Conservation (phyloP, 352 stramenopile species). For the Phytophthora multivora region DNA sequence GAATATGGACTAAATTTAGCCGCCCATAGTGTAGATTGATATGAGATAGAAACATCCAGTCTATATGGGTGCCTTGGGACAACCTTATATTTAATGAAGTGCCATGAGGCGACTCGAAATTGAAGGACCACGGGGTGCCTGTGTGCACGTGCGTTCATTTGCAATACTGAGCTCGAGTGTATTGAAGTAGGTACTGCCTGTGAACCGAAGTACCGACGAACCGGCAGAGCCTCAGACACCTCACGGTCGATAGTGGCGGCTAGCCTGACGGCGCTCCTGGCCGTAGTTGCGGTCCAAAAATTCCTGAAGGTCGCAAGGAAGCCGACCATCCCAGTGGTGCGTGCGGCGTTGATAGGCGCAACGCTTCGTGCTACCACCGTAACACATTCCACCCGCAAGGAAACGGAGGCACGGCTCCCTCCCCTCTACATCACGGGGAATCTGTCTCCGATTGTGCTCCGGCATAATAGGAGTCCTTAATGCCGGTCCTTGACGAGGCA, state of each 20-base stretch:
- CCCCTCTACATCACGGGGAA: neutral
- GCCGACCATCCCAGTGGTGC: neutral
- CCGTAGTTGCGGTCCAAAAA: conserved; percentile 6
- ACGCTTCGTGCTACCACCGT: neutral
- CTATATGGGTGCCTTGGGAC: no score
- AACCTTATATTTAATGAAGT: neutral
- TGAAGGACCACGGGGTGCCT: conserved; percentile 5
- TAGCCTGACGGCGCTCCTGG: neutral
- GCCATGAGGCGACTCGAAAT: conserved; percentile 1
- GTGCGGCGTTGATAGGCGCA: conserved; percentile 4
- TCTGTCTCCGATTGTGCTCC: neutral
- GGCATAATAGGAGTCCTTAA: conserved; percentile 1
- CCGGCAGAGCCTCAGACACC: conserved; percentile 5
- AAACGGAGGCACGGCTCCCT: conserved; percentile 12
- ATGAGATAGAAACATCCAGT: no score
- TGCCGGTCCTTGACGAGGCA: neutral
- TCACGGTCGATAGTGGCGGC: neutral
- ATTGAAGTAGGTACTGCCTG: conserved; percentile 5
- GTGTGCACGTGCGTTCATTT: conserved; percentile 4
- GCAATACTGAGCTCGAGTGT: conserved; percentile 1
- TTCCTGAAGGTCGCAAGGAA: conserved; percentile 1
- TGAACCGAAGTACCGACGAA: conserved; percentile 10
- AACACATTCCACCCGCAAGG: conserved; percentile 6
- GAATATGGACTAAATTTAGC: no score
- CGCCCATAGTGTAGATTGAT: no score